Evolutionary conservation across 805 yeast genomes (phyloP), one percentile per base, ranked within the genome.

Genomic region (Myxozyma sirexii): DNA sequence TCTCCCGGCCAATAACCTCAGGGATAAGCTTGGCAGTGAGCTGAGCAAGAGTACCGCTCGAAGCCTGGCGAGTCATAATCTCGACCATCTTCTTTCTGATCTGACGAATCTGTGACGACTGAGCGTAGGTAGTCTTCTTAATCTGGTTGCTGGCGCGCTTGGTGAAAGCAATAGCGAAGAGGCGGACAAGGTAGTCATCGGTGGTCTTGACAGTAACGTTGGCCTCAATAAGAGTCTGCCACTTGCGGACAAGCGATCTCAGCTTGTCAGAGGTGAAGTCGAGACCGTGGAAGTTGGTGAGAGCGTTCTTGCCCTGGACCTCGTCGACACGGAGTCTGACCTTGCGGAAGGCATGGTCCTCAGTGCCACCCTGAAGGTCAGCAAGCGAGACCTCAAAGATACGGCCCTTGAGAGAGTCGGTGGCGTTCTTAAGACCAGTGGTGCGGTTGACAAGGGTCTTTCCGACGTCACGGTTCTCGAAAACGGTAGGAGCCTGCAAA

Each of bases 201-300:
- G 97, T 78, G 76, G 98, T 92, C 88, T 92, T 92, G 76, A 91
- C 97, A 72, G 98, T 91, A 74, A 92, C 97, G 79, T 90, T 90
- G 76, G 96, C 96, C 85, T 92, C 98, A 73, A 92, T 96, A 80
- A 93, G 84, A 70, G 97, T 86, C 85, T 92, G 98, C 97, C 97
- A 93, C 82, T 93, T 92, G 87, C 97, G 90, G 69, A 92, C 97
- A 79, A 93, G 85, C 62, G 97, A 92, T 84, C 96, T 90, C 78
- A 93, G 84, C 85, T 93, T 93, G 84, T 92, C 97, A 70, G 96
- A 84, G 76, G 98, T 92, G 87, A 93, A 92, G 84, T 91, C 96
- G 81, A 93, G 81, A 76, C 98, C 98, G 85, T 92, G 97, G 96
- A 92, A 93, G 96, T 93, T 93, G 84, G 98, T 92, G 79, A 92